Percentiles rank a stretch among this genome's conserved stretches.
phyloP scores from a whole-genome alignment of 192 early-diverging fungal species.

The Phlyctochytrium arcticum region DNA sequence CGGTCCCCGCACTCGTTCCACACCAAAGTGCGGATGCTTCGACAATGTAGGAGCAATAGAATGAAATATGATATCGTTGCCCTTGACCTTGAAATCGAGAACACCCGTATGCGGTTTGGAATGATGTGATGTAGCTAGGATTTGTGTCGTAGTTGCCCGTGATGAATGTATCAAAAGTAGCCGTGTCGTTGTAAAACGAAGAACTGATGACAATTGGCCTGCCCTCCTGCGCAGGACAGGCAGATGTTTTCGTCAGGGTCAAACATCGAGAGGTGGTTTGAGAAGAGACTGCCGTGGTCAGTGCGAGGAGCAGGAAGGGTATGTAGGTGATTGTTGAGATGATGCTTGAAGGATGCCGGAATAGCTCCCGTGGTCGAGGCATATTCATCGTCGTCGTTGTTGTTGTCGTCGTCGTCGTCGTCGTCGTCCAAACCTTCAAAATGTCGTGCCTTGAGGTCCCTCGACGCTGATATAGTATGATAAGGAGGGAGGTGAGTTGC shows the following conservation, averaged over 20 bases:
- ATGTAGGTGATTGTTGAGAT: no score
- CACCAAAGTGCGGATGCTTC: neutral
- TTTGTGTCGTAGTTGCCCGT: slow-evolving; percentile 18
- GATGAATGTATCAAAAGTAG: slow-evolving; percentile 21
- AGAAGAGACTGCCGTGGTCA: no score
- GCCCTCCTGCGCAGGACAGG: slow-evolving; percentile 17
- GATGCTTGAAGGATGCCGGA: no score
- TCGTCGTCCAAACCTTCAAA: no score
- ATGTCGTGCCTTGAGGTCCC: no score
- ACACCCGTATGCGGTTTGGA: slow-evolving; percentile 21
- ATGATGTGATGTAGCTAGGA: slow-evolving; percentile 17
- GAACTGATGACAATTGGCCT: slow-evolving; percentile 4
- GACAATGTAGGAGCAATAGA: slow-evolving; percentile 23
- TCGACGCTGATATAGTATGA: no score
- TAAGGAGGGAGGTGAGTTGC: no score
- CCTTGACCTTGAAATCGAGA: slow-evolving; percentile 17
- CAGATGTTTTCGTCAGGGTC: slow-evolving; percentile 5
- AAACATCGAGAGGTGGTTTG: slow-evolving; percentile 52
- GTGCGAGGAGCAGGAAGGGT: slow-evolving; percentile 54
- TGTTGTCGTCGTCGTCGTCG: no score
- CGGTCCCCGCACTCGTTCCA: neutral
- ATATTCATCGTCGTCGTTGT: slow-evolving; percentile 37
- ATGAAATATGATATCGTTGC: slow-evolving; percentile 27
- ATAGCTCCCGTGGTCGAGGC: slow-evolving; percentile 46
- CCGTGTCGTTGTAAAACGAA: slow-evolving; percentile 21